Percentiles rank a stretch among this genome's conserved stretches.
These are phyloP conservation scores for Wickerhamomyces pijperi DNA, from an alignment of 805 yeast species.

Conservation along the genomic window DNA sequence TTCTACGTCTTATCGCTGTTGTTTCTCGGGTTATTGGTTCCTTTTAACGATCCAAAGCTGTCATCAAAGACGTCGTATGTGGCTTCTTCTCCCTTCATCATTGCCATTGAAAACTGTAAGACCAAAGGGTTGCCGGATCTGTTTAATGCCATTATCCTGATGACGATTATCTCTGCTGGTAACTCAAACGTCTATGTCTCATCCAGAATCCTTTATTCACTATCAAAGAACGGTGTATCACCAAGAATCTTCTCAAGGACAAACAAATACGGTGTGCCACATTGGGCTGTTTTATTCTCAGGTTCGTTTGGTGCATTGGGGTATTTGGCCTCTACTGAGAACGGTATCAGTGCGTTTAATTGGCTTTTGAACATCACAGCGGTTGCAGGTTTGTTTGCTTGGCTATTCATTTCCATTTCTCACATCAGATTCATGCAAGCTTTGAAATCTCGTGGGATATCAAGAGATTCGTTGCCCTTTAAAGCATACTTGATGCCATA, in stretches of 20 bases:
- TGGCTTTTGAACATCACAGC: slow-evolving; percentile 70
- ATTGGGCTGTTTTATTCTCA: slow-evolving; percentile 42
- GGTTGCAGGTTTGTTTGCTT: slow-evolving; percentile 63
- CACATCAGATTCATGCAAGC: slow-evolving; percentile 65
- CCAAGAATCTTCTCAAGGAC: slow-evolving; percentile 40
- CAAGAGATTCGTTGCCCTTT: slow-evolving; percentile 62
- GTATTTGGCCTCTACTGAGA: slow-evolving; percentile 40
- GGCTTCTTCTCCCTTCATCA: slow-evolving; percentile 59
- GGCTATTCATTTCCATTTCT: slow-evolving; percentile 55
- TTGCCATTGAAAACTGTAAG: slow-evolving; percentile 60
- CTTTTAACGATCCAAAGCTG: slow-evolving; percentile 51
- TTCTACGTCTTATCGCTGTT: slow-evolving; percentile 57
- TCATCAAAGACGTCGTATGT: slow-evolving; percentile 25
- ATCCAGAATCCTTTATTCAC: slow-evolving; percentile 54
- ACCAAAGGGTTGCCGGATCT: slow-evolving; percentile 56
- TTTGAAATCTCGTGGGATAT: slow-evolving; percentile 48
- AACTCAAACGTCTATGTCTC: slow-evolving; percentile 67
- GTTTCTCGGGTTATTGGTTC: slow-evolving; percentile 62
- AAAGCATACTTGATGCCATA: slow-evolving; percentile 64
- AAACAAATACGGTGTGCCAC: slow-evolving; percentile 52
- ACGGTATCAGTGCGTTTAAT: slow-evolving; percentile 49
- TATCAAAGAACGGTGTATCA: slow-evolving; percentile 47
- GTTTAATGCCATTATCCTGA: slow-evolving; percentile 58
- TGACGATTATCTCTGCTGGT: slow-evolving; percentile 68
- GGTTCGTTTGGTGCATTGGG: slow-evolving; percentile 55